Evolutionary conservation across 495 filamentous ascomycete species (phyloP).

Genomic region (Penicillium nucicola): DNA sequence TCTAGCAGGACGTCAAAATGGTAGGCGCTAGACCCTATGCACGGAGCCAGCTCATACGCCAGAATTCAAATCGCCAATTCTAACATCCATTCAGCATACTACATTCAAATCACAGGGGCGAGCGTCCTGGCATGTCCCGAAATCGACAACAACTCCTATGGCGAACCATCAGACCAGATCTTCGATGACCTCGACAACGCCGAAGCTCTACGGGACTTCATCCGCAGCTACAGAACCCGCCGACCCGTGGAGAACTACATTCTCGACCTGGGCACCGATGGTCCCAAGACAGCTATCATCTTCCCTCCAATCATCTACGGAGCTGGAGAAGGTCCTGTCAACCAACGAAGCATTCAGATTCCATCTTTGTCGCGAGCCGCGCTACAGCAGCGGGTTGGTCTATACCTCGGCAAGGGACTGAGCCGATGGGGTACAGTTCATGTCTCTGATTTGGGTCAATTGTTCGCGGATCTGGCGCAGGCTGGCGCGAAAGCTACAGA

Average conservation of each 20-base stretch:
- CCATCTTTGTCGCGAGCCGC: not conserved
- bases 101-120: constrained; percentile 3
- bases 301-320: constrained; percentile 6
- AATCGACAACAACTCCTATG: not conserved
- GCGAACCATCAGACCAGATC: constrained; percentile 3
- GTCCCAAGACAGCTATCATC: constrained; percentile 5
- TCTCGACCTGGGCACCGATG: constrained; percentile 1
- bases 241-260: constrained; percentile 5
- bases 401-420: constrained; percentile 3
- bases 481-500: not conserved
- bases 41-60: no score
- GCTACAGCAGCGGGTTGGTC: not conserved
- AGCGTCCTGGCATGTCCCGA: constrained; percentile 1
- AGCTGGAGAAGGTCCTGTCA: constrained; percentile 1
- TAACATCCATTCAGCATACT: not conserved
- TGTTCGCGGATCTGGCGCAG: constrained; percentile 1
- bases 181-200: constrained; percentile 3
- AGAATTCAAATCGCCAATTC: not conserved
- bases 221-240: not conserved
- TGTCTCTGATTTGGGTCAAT: not conserved
- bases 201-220: not conserved
- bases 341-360: constrained; percentile 4
- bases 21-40: not conserved
- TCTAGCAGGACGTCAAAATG: not conserved
- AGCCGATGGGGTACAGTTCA: constrained; percentile 2